Base-by-base conservation (phyloP, 768 basidiomycete species). In the Boletus pseudopeckii region DNA sequence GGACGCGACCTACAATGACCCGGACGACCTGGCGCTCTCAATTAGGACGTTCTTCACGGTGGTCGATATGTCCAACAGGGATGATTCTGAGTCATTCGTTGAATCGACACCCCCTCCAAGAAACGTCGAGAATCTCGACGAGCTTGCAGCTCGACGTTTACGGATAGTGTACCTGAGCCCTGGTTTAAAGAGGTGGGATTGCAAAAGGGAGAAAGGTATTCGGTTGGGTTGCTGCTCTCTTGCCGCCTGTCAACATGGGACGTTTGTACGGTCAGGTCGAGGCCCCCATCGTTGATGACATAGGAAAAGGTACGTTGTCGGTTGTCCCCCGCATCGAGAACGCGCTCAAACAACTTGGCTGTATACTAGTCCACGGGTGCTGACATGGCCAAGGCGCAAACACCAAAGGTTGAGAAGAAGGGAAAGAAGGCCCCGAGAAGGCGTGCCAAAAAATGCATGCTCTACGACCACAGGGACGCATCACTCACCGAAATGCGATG, bases 361-460 rank as follows among this genome's bases (percentile, higher is more conserved):
- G 2, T 8, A 40, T 34, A 24, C 24, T 24, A 92, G 94, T 96
- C 78, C 93, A 98, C 88, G 94, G 78, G 94, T 82, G 93, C 93
- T 73, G 94, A 94, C 75, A 97, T 98, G 85, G 95, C 97, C 82
- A 97, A 93, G 79, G 91, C 90, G 64, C 92, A 95, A 78, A 91
- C 88, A 68, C 95, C 95, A 68, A 97, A 97, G 79, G 95, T 97
- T 70, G 96, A 69, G 85, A 88, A 95, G 80, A 95, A 98, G 80
- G 97, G 96, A 88, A 93, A 94, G 88, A 98, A 98, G 86, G 84
- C 79, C 38, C 92, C 92, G 55, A 95, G 89, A 78, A 94, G 95
- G 58, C 93, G 96, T 71, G 95, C 96, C 58, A 95, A 96, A 88
- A 96, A 98, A 83, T 81, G 92, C 60, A 78, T 90, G 62, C 77